phyloP scores from a whole-genome alignment of 2,329 filamentous ascomycete species.

The Beauveria sp. region DNA sequence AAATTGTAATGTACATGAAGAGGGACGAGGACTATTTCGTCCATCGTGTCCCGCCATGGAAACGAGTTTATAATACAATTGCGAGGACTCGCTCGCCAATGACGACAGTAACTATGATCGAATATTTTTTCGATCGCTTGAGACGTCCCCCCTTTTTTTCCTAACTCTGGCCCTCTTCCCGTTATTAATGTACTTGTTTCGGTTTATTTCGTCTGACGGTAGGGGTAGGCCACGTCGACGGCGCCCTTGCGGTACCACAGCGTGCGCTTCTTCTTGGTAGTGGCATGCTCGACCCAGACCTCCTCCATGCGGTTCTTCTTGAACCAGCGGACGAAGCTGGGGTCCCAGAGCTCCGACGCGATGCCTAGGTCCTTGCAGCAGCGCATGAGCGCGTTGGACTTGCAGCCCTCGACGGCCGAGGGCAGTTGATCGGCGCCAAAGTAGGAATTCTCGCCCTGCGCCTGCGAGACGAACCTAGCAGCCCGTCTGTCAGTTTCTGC shows the following conservation, averaged over 20 bases:
- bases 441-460: constrained; percentile 90
- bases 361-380: constrained; percentile 98
- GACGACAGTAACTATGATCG: no score
- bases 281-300: constrained; percentile 80
- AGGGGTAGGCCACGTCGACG: constrained; percentile 61
- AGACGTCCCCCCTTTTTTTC: neutral
- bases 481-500: no score
- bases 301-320: constrained; percentile 68
- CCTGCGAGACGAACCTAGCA: constrained; percentile 76
- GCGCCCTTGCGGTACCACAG: constrained; percentile 76
- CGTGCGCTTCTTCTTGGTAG: constrained; percentile 82
- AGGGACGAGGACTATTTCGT: no score
- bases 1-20: no score
- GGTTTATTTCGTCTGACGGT: constrained; percentile 29
- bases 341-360: constrained; percentile 94
- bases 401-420: constrained; percentile 91
- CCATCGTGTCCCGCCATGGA: no score
- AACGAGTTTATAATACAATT: no score
- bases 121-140: no score
- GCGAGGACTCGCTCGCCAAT: no score
- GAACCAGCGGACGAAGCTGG: constrained; percentile 78
- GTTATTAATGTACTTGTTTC: neutral
- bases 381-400: constrained; percentile 94
- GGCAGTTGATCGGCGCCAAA: constrained; percentile 86
- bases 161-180: neutral